Conservation (phyloP, 768 basidiomycete species). For the Hygrophorus russula region DNA sequence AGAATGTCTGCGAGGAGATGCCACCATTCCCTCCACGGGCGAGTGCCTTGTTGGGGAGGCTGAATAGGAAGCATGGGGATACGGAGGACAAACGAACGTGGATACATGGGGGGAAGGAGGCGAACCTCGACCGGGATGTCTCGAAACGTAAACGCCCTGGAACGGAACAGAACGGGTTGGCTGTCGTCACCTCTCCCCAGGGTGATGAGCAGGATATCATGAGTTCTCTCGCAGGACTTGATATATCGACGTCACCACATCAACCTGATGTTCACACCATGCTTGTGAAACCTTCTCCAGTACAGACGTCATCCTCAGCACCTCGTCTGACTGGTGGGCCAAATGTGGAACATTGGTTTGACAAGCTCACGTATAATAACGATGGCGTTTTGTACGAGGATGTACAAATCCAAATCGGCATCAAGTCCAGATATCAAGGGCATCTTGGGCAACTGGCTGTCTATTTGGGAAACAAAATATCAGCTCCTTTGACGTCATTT, state of each 20-base stretch:
- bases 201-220: conserved; percentile 46
- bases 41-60: conserved; percentile 75
- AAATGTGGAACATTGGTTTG: conserved; percentile 84
- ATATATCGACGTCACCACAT: conserved; percentile 31
- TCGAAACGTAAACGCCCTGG: conserved; percentile 39
- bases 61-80: conserved; percentile 84
- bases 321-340: conserved; percentile 55
- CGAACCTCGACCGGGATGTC: conserved; percentile 67
- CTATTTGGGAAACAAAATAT: conserved; percentile 93
- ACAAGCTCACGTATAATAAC: conserved; percentile 62
- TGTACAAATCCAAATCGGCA: conserved; percentile 85
- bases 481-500: conserved; percentile 82
- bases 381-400: conserved; percentile 97
- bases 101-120: conserved; percentile 91
- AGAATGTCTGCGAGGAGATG: conserved; percentile 97
- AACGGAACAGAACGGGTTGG: conserved; percentile 22
- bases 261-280: background rate
- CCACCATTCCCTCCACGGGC: conserved; percentile 95
- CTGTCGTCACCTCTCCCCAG: conserved; percentile 11
- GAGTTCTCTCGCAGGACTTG: conserved; percentile 73
- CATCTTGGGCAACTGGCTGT: conserved; percentile 89
- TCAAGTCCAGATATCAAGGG: conserved; percentile 95
- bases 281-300: conserved; percentile 3
- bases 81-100: conserved; percentile 95
- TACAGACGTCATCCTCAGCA: conserved; percentile 11